These are phyloP conservation scores for Calonectria pteridis DNA, from an alignment of 2,329 filamentous ascomycete species.

Conservation along the genomic window DNA sequence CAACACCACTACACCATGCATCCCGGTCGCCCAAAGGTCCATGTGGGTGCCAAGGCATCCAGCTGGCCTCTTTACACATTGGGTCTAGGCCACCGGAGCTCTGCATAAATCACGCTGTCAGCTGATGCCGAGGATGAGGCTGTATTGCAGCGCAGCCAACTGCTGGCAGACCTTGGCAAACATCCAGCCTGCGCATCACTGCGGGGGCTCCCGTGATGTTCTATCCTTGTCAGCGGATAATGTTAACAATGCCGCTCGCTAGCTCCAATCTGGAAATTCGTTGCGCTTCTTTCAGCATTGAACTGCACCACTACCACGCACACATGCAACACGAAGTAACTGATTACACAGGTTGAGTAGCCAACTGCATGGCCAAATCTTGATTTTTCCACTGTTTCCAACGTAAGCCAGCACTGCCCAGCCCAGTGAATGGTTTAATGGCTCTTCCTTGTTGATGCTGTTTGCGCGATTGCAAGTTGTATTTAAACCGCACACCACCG, in stretches of 20 bases:
- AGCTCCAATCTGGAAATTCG: not conserved
- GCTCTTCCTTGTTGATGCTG: not conserved
- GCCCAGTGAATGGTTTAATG: not conserved
- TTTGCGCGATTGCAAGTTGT: not conserved
- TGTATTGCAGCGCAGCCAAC: not conserved
- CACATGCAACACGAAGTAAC: not conserved
- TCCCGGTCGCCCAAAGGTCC: not conserved
- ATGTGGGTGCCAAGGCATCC: not conserved
- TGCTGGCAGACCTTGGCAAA: not conserved
- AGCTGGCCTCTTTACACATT: not conserved
- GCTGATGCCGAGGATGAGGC: not conserved
- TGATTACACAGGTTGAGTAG: not conserved
- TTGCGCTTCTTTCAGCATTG: not conserved
- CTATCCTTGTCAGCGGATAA: not conserved
- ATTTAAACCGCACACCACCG: not conserved
- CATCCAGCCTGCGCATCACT: not conserved
- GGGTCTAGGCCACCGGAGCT: not conserved
- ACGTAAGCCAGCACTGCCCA: not conserved
- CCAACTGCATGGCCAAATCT: not conserved
- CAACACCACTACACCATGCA: not conserved
- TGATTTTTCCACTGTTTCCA: not conserved
- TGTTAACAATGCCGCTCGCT: not conserved
- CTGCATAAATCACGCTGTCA: constrained; percentile 10
- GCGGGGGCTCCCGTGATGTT: not conserved
- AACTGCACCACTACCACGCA: not conserved